Evolutionary conservation across 306 rosid species (phyloP).

Genomic region (Luffa acutangula): DNA sequence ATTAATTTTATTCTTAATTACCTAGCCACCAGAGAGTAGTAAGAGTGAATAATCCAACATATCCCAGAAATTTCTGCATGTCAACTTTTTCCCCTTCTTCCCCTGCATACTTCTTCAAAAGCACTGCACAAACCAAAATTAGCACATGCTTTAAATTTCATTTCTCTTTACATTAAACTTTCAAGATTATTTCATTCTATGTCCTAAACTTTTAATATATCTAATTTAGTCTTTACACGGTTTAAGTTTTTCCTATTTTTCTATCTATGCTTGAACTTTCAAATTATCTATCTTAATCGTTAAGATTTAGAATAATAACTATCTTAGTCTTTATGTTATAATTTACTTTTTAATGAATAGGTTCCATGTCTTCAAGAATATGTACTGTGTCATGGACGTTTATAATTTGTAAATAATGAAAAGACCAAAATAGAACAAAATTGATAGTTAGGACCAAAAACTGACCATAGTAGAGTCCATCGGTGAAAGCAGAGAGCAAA

Average conservation of each 20-base stretch:
- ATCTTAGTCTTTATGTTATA: not conserved
- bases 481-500: slow-evolving; percentile 15
- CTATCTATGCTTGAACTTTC: no score
- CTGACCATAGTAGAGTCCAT: slow-evolving; percentile 18
- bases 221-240: no score
- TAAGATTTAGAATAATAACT: not conserved
- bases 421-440: not conserved
- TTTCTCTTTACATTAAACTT: no score
- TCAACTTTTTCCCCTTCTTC: slow-evolving; percentile 19
- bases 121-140: slow-evolving; percentile 1
- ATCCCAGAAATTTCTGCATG: slow-evolving; percentile 19
- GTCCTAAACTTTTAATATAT: no score
- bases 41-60: slow-evolving; percentile 17
- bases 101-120: slow-evolving; percentile 21
- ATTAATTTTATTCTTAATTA: not conserved
- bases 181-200: no score
- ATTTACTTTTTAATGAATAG: not conserved
- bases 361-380: no score
- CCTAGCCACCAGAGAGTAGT: slow-evolving; percentile 21
- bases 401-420: not conserved
- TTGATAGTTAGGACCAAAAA: not conserved
- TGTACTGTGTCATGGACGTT: no score
- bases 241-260: no score
- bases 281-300: no score
- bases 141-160: no score